Conservation (phyloP, 140 eudicot genomes). For the Oenanthe javanica region DNA sequence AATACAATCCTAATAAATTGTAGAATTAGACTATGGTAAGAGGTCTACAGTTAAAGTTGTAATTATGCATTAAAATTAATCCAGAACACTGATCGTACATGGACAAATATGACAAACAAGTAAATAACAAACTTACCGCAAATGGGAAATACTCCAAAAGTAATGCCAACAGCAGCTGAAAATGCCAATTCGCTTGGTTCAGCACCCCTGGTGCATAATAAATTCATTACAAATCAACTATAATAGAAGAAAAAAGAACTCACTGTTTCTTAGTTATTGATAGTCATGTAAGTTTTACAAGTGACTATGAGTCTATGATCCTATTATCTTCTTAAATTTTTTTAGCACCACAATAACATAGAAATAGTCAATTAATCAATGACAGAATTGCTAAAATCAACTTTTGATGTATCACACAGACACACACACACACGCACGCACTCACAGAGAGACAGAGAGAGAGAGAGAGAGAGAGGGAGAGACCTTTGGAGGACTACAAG, state of each 20-base stretch:
- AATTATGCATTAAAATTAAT: not conserved
- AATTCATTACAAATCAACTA: not conserved
- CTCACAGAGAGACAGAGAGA: not conserved
- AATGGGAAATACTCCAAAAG: constrained; percentile 80
- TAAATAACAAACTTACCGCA: constrained; percentile 51
- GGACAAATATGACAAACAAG: not conserved
- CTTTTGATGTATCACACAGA: not conserved
- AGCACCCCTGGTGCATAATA: constrained; percentile 49
- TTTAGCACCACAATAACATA: not conserved
- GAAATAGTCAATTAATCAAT: not conserved
- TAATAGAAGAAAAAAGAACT: not conserved
- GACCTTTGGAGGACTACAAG: constrained; percentile 9
- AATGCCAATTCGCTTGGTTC: constrained; percentile 91
- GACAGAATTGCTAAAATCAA: not conserved
- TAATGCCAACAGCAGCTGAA: constrained; percentile 78
- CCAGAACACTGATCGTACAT: not conserved
- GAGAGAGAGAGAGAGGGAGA: not conserved
- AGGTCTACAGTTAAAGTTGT: not conserved
- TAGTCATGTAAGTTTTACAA: not conserved
- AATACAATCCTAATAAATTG: not conserved
- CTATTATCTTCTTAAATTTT: not conserved
- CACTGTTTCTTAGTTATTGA: not conserved
- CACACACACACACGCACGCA: not conserved
- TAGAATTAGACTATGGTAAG: not conserved
- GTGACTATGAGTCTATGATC: not conserved